Conservation (phyloP, 75 land plant genomes). For the Gnetum montanum region DNA sequence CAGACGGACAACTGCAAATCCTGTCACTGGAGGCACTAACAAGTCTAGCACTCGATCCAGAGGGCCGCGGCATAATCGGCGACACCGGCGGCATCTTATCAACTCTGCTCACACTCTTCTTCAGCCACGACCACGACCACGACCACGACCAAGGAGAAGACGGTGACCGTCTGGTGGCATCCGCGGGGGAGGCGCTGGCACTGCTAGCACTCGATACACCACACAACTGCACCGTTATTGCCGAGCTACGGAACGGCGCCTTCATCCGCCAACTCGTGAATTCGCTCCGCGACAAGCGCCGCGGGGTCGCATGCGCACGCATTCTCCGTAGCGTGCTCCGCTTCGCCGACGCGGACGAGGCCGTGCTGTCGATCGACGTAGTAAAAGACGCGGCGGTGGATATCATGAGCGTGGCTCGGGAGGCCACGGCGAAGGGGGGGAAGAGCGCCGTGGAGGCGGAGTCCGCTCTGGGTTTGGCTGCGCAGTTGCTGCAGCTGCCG, state of each 20-base stretch:
- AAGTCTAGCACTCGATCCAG: conserved; percentile 59
- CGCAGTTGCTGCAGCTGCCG: conserved; percentile 24
- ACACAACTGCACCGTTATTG: conserved; percentile 31
- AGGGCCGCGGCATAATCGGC: conserved; percentile 58
- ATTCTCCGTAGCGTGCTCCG: conserved; percentile 55
- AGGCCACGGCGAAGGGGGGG: conserved; percentile 24
- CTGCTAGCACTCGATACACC: conserved; percentile 51
- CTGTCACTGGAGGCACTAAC: conserved; percentile 55
- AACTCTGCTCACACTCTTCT: conserved; percentile 39
- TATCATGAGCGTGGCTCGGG: background rate
- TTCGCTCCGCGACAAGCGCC: conserved; percentile 26
- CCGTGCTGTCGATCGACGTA: conserved; percentile 13
- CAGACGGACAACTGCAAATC: conserved; percentile 38
- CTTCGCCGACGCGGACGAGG: conserved; percentile 24
- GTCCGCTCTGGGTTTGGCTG: conserved; percentile 17
- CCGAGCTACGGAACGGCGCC: background rate
- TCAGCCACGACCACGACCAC: conserved; percentile 16
- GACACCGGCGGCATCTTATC: conserved; percentile 70
- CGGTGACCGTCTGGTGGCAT: conserved; percentile 17
- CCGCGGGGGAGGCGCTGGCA: conserved; percentile 69
- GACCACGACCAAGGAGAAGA: conserved; percentile 46
- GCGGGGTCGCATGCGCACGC: conserved; percentile 36
- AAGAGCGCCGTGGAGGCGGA: conserved; percentile 26
- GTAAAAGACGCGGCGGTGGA: conserved; percentile 12
- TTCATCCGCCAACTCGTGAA: conserved; percentile 22